These are phyloP conservation scores for Apiospora saccharicola DNA, from an alignment of 2,329 filamentous ascomycete species.

Conservation along the genomic window DNA sequence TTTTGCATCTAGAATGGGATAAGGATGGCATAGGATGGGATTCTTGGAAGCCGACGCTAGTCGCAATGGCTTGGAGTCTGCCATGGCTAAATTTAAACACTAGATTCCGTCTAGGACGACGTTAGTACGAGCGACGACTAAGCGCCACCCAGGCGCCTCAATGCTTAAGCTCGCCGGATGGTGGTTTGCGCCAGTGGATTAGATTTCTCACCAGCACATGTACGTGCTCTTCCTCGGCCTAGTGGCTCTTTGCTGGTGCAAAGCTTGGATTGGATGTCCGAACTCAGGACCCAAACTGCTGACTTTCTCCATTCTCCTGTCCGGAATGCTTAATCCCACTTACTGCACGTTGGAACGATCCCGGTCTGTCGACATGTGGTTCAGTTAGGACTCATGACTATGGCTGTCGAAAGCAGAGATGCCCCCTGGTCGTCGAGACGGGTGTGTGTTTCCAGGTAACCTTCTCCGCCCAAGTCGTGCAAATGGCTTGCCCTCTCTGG, in stretches of 20 bases:
- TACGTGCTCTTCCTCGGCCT: not conserved
- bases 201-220: not conserved
- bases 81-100: slow-evolving; percentile 13
- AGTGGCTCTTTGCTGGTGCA: not conserved
- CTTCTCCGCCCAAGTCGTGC: not conserved
- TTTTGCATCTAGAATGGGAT: not conserved
- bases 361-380: slow-evolving; percentile 2
- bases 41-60: slow-evolving; percentile 15
- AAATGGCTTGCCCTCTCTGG: not conserved
- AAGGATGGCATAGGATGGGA: not conserved
- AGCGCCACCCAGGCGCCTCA: not conserved
- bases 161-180: not conserved
- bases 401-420: not conserved
- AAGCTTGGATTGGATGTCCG: slow-evolving; percentile 19
- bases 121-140: slow-evolving; percentile 4
- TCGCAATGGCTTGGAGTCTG: not conserved
- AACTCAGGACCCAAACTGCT: not conserved
- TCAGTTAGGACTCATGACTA: not conserved
- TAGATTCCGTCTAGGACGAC: not conserved
- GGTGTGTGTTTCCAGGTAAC: not conserved
- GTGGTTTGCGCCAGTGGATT: not conserved
- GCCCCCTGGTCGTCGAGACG: not conserved
- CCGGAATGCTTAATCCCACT: not conserved
- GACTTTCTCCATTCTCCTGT: slow-evolving; percentile 21
- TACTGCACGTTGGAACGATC: not conserved